Evolutionary conservation across 148 eudicot genomes (phyloP).

Genomic region (Nepenthes gracilis): DNA sequence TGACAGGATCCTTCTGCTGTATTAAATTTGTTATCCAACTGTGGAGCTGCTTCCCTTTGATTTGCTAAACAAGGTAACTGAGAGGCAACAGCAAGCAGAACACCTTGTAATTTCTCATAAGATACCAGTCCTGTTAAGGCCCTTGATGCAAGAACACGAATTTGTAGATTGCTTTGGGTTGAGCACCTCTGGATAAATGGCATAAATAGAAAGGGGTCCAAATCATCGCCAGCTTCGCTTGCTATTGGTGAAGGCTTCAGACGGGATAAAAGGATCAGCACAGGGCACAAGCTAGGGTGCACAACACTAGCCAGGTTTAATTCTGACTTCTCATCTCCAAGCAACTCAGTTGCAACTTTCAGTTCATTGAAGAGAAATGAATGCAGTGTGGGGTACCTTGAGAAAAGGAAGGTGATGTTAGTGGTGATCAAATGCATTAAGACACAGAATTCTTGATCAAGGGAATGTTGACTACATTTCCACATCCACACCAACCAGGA

Average conservation of each 20-base stretch:
- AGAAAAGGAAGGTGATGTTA: conserved; percentile 4
- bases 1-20: conserved; percentile 2
- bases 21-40: conserved; percentile 1
- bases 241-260: conserved; percentile 88
- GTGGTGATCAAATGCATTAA: not conserved
- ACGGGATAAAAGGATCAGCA: conserved; percentile 77
- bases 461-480: no score
- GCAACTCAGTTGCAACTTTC: conserved; percentile 67
- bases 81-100: conserved; percentile 58
- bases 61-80: conserved; percentile 37
- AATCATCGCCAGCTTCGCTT: conserved; percentile 68
- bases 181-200: conserved; percentile 81
- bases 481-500: no score
- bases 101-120: conserved; percentile 69
- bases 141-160: conserved; percentile 88
- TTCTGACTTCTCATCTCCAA: conserved; percentile 32
- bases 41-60: conserved; percentile 12
- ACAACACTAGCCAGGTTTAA: conserved; percentile 58
- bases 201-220: conserved; percentile 87
- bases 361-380: conserved; percentile 59
- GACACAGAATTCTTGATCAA: no score
- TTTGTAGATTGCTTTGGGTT: conserved; percentile 65
- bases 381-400: conserved; percentile 89
- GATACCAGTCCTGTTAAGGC: conserved; percentile 78
- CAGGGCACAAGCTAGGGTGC: conserved; percentile 93